Base-by-base conservation (phyloP, 352 stramenopile genomes). In the Phytophthora fragariae region DNA sequence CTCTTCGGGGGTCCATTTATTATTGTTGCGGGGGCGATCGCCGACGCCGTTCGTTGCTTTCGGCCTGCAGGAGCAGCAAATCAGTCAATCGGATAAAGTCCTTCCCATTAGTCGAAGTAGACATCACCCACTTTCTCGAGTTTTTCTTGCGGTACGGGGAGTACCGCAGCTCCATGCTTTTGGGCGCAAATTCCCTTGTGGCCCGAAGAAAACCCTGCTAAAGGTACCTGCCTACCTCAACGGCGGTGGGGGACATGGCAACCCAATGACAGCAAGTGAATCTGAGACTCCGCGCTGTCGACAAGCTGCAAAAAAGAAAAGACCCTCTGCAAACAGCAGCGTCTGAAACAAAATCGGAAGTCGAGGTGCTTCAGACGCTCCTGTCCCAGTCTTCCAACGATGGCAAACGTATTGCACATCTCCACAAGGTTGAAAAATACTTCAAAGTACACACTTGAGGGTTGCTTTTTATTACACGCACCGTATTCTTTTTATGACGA, bases 391-490 rank as follows among this genome's bases (percentile, higher is more conserved):
- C 12, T 57, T 35, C 57, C 57, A 21, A 62, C 8, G 8, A 8
- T 59, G 39, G 9, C 21, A 62, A 73, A 64, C 24, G 5, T 50
- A 50, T 50, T 50, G 41, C 41, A 19, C 41, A 50, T 50, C 41
- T 12, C 41, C 35, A 44, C 35, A 44, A 15, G 9, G 35, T 15
- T 44, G 15, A 44, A 27, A 27, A 27, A 27, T 27, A 27, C 24
- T 44, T 44, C 11, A 0, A 12, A 44, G 37, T 44, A 27, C 24
- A 27, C 24, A 27, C 84, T 11, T 76, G 76, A 1, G 83, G 83
- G 64, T 95, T 86, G 57, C 84, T 79, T 0, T 79, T 92, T 27
- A 95, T 73, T 44, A 93, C 93, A 7, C 85, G 75, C 3, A 81
- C 80, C 0, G 85, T 93, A 67, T 94, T 87, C 82, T 94, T 1